Evolutionary conservation across 805 yeast genomes (phyloP).

Genomic region (Zygosaccharomyces bailii): DNA sequence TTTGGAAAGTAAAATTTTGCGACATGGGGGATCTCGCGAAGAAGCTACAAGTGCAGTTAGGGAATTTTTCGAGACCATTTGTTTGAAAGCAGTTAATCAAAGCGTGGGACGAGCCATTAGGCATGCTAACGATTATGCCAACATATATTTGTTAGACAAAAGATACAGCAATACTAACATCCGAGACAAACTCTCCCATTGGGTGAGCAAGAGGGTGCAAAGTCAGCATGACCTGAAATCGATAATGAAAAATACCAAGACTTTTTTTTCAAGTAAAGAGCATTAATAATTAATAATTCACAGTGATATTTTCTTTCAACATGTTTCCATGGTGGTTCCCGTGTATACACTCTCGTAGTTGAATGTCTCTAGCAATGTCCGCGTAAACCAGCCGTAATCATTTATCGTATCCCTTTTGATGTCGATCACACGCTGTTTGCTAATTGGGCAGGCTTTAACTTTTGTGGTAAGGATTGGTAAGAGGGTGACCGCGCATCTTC

Average conservation of each 20-base stretch:
- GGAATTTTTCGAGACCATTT: conserved; percentile 72
- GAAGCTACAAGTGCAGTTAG: conserved; percentile 49
- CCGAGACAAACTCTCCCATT: conserved; percentile 59
- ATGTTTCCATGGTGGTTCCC: conserved; percentile 25
- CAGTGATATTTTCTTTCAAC: not conserved
- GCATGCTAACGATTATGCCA: conserved; percentile 76
- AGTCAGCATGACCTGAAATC: conserved; percentile 16
- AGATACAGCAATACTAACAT: conserved; percentile 51
- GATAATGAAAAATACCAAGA: conserved; percentile 23
- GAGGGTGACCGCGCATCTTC: conserved; percentile 38
- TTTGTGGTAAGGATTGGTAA: conserved; percentile 38
- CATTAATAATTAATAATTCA: not conserved
- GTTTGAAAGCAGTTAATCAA: conserved; percentile 90
- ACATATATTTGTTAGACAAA: conserved; percentile 65
- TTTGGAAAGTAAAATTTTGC: conserved; percentile 51
- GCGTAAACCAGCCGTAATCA: conserved; percentile 37
- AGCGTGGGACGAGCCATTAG: conserved; percentile 90
- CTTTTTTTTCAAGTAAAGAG: conserved; percentile 20
- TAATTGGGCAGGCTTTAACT: conserved; percentile 37
- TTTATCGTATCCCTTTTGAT: conserved; percentile 25
- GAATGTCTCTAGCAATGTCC: conserved; percentile 26
- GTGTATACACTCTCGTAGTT: conserved; percentile 30
- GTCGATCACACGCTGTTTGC: conserved; percentile 33
- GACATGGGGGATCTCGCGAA: conserved; percentile 44
- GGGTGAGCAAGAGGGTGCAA: conserved; percentile 57